Percentiles rank a stretch among this genome's conserved stretches.
phyloP scores from a whole-genome alignment of 495 filamentous ascomycete species.

The Hyaloscypha variabilis region DNA sequence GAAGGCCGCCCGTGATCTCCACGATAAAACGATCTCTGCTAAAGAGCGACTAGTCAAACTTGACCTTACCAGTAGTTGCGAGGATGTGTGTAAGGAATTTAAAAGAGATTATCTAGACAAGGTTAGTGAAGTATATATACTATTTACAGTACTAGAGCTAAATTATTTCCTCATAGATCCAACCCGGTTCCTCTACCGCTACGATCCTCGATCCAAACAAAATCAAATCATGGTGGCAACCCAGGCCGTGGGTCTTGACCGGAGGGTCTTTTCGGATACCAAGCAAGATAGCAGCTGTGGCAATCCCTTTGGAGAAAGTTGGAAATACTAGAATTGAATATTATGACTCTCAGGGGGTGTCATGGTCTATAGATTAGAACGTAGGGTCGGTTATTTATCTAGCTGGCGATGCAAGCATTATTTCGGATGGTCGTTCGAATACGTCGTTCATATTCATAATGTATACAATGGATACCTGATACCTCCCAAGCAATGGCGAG shows the following conservation, averaged over 20 bases:
- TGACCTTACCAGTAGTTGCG: not conserved
- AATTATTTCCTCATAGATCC: not conserved
- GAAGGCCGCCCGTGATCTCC: not conserved
- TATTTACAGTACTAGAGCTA: not conserved
- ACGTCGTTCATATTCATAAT: not conserved
- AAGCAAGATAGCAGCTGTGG: not conserved
- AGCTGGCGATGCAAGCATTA: not conserved
- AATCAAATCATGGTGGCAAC: not conserved
- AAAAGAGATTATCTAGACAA: not conserved
- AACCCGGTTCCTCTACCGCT: not conserved
- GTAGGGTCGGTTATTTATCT: slow-evolving; percentile 1
- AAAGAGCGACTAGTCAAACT: not conserved
- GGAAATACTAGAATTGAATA: slow-evolving; percentile 9
- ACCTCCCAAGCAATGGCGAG: not conserved
- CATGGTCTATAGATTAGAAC: not conserved
- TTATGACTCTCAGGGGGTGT: not conserved
- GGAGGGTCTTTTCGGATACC: slow-evolving; percentile 4
- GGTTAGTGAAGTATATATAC: not conserved
- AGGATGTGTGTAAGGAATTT: not conserved
- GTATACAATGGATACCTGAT: not conserved
- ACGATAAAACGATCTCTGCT: slow-evolving; percentile 5
- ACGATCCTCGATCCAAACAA: slow-evolving; percentile 4
- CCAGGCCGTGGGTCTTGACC: not conserved
- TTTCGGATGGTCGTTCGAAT: not conserved
- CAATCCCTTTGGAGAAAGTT: not conserved